Percentiles rank a stretch among this genome's conserved stretches.
These are phyloP conservation scores for Fusarium scirpi DNA, from an alignment of 2,329 filamentous ascomycete species.

Conservation along the genomic window DNA sequence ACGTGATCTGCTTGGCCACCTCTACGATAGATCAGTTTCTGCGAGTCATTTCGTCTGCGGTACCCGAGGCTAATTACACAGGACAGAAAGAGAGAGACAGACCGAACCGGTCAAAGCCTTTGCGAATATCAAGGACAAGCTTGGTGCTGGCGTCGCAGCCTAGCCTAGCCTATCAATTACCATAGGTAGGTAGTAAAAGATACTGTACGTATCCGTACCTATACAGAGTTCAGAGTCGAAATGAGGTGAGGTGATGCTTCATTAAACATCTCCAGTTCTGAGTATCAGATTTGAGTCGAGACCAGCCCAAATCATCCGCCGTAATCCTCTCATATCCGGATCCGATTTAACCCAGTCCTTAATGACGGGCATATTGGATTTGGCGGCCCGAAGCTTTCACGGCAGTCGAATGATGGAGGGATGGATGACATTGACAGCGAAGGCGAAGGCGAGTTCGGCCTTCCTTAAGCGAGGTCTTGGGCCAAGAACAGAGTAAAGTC, in stretches of 20 bases:
- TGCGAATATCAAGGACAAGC: neutral
- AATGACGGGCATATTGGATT: conserved; percentile 33
- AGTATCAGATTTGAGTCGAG: conserved; percentile 11
- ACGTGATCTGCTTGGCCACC: conserved; percentile 34
- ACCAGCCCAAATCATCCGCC: conserved; percentile 5
- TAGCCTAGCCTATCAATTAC: neutral
- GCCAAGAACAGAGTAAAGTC: neutral
- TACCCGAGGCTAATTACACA: conserved; percentile 33
- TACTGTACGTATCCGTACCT: neutral
- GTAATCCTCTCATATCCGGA: conserved; percentile 19
- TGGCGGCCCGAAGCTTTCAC: conserved; percentile 41
- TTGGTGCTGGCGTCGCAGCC: neutral
- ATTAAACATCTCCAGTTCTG: conserved; percentile 18
- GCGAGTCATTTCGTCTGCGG: conserved; percentile 31
- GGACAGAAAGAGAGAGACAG: neutral
- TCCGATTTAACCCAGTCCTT: conserved; percentile 21
- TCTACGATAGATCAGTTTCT: conserved; percentile 30
- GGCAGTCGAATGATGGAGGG: conserved; percentile 33
- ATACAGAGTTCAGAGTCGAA: neutral
- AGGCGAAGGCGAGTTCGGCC: neutral
- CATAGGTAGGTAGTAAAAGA: neutral
- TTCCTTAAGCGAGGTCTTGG: neutral
- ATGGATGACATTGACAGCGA: neutral
- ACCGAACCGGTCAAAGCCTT: conserved; percentile 8
- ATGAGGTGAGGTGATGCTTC: conserved; percentile 21